Evolutionary conservation across 2,329 filamentous ascomycete species (phyloP).

Genomic region (Trichoderma sp.): DNA sequence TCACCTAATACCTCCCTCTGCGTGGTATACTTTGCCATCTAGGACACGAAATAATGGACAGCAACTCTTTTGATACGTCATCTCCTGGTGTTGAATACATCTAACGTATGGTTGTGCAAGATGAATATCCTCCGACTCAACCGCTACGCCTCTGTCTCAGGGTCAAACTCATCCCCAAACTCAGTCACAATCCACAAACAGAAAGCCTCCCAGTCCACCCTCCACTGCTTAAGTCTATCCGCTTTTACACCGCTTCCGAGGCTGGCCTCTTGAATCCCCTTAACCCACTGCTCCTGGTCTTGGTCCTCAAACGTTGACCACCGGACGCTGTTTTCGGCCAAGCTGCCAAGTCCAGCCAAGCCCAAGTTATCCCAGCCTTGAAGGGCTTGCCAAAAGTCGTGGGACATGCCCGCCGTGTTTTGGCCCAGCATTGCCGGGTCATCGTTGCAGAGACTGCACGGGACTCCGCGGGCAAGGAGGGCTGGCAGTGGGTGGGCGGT

Average conservation of each 20-base stretch:
- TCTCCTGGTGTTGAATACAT: not conserved
- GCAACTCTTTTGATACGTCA: not conserved
- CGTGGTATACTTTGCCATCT: not conserved
- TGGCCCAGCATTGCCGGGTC: conserved; percentile 88
- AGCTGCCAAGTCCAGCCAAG: conserved; percentile 77
- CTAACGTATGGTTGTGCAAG: not conserved
- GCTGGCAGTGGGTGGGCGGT: conserved; percentile 80
- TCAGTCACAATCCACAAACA: conserved; percentile 88
- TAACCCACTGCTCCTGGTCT: conserved; percentile 66
- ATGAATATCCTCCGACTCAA: not conserved
- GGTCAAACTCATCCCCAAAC: conserved; percentile 65
- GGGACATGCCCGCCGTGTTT: conserved; percentile 77
- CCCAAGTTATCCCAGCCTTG: conserved; percentile 93
- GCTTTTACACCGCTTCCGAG: conserved; percentile 72
- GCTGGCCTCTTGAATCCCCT: conserved; percentile 72
- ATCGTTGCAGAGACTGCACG: conserved; percentile 85
- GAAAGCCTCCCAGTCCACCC: conserved; percentile 81
- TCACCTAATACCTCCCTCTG: not conserved
- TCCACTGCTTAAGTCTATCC: conserved; percentile 74
- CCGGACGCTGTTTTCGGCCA: conserved; percentile 90
- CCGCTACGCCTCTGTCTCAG: not conserved
- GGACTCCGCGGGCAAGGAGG: conserved; percentile 78
- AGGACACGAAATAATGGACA: not conserved
- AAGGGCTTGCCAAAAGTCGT: conserved; percentile 92
- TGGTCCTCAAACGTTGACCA: conserved; percentile 91